A percentile compares a stretch with the other conserved stretches of the same genome.
phyloP scores from a whole-genome alignment of 352 stramenopile species.

The Globisporangium cederbergense region DNA sequence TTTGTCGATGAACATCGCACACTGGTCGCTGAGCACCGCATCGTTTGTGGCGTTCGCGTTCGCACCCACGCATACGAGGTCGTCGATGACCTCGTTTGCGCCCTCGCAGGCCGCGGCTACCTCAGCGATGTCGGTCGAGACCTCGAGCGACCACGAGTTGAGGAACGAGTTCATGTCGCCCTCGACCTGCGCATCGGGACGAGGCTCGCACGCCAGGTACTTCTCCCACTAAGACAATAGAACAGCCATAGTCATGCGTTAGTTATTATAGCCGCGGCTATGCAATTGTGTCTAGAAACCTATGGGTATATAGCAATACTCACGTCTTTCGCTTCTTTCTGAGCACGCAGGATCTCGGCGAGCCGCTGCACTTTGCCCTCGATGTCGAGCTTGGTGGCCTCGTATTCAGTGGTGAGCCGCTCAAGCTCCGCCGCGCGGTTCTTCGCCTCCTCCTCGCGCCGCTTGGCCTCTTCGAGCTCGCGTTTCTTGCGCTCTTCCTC shows the following conservation, averaged over 20 bases:
- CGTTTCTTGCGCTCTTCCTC: background rate
- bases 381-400: constrained; percentile 21
- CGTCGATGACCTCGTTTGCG: constrained; percentile 57
- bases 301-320: constrained; percentile 3
- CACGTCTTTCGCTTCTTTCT: constrained; percentile 68
- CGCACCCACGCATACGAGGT: constrained; percentile 51
- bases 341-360: constrained; percentile 47
- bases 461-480: constrained; percentile 54
- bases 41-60: constrained; percentile 60
- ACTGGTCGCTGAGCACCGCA: constrained; percentile 33
- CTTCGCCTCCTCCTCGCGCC: constrained; percentile 58
- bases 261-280: background rate
- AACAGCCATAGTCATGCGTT: background rate
- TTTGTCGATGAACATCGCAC: constrained; percentile 1
- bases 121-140: constrained; percentile 39
- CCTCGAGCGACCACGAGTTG: constrained; percentile 49
- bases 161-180: constrained; percentile 82
- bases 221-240: constrained; percentile 48
- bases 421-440: constrained; percentile 66
- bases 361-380: constrained; percentile 60
- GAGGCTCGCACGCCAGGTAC: constrained; percentile 68
- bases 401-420: constrained; percentile 27
- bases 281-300: background rate
- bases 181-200: constrained; percentile 62
- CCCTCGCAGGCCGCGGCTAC: constrained; percentile 49